Evolutionary conservation across 371 early-diverging fungal genomes (phyloP), one percentile per base, ranked within the genome.

Genomic region (Apophysomyces variabilis): DNA sequence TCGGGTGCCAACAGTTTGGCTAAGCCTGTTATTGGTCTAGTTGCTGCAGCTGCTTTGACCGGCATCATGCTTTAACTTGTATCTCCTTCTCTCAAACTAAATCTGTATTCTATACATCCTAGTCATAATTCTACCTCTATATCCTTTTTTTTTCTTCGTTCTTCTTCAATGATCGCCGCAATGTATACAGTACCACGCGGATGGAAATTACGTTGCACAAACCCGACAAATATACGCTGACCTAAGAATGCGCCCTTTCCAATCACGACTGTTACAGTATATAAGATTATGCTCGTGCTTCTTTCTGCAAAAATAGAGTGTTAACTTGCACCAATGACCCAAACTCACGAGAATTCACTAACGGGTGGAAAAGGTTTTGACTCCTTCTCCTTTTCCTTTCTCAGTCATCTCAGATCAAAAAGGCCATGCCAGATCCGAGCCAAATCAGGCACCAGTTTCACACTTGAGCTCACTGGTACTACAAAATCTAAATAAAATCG

Each of bases 151-250:
- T 21, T 21, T 9, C 54, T 50, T 16, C 9, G 9, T 50, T n/a
- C 9, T 35, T 21, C 9, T 50, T 21, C 21, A 50, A 35, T 26
- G 54, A 50, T 50, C 54, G 21, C 21, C 54, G 54, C 16, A 50
- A 50, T 50, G 54, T 50, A 50, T 21, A n/a, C 54, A 50, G 54
- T 50, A 50, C 54, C 54, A 50, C 54, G 54, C 54, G 54, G 9
- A 50, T 50, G 35, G 54, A 50, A 18, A 50, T 50, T 50, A 50
- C 54, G 54, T 50, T 50, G 21, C 54, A 50, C 54, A 50, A 50
- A 50, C 54, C 46, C 18, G 21, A 18, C 1, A 50, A 50, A 50
- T 50, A 50, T 21, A 50, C 18, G 21, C 54, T 26, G 21, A 14
- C 54, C n/a, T 9, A 26, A 32, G 21, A 21, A 50, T 50, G 54